Base-by-base conservation (phyloP, 2,329 filamentous ascomycete genomes). In the Fusarium proliferatum region DNA sequence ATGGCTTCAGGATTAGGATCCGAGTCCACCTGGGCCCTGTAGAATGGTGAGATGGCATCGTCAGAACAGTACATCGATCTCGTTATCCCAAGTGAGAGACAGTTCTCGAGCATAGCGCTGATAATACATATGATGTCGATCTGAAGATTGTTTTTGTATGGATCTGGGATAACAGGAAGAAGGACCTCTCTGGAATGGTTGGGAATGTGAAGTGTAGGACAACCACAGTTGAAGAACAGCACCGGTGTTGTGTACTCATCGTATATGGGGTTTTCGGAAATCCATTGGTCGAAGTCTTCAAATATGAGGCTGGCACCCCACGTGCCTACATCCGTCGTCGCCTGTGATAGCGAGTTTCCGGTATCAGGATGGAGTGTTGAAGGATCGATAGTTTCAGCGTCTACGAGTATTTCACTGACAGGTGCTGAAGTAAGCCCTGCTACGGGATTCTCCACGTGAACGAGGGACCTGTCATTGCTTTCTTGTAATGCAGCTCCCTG, bases 81-180 rank as follows among this genome's bases (percentile, higher is more conserved):
- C 6, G 77, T 71, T 59, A 79, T 75, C 33, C 76, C 77, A n/a
- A 79, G 61, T 9, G 71, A 69, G 23, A 77, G 72, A 21, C 77
- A 79, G 63, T 79, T 79, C 36, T 78, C 65, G 15, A 79, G 61
- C 39, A 78, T 51, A 30, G 77, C 77, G 12, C 62, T 60, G 13
- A 79, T 49, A 39, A 78, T 68, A 39, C 77, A 79, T n/a, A 74
- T 60, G 36, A 72, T 65, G 41, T 80, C 78, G 33, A 80, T 76
- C 51, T 77, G 73, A 15, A 79, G 67, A 8, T 69, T 75, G 57
- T 80, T 80, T 61, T 71, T 72, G 48, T 77, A 76, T 21, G 65
- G 64, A 48, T 75, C 71, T 12, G 76, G 76, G n/a, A 76, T 71
- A 30, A 78, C 69, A 11, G 76, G 76, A 42, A 77, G 72, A 30